phyloP scores from a whole-genome alignment of 257 asterid species.

The Solanum ahanhuiri region DNA sequence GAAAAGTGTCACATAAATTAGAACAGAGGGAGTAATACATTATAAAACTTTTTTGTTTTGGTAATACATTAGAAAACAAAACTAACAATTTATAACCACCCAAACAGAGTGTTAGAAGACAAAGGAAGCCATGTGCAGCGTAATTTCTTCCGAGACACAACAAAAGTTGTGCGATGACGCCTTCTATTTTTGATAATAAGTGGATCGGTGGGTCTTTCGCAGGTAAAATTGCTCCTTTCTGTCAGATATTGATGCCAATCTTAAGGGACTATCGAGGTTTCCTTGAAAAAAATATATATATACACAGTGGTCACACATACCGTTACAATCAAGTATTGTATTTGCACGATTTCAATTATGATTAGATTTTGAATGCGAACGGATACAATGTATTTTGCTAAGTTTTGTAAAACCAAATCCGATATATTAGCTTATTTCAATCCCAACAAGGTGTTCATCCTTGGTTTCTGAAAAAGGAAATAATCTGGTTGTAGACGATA shows the following conservation, averaged over 20 bases:
- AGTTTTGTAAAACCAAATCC: neutral
- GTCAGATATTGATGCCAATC: neutral
- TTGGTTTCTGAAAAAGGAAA: slow-evolving; percentile 13
- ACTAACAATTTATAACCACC: neutral
- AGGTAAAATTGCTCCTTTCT: neutral
- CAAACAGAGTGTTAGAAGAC: neutral
- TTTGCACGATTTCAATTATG: neutral
- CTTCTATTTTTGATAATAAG: neutral
- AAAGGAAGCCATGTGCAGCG: neutral
- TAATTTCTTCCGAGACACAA: neutral
- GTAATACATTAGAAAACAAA: neutral
- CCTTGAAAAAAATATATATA: neutral
- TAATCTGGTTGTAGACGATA: slow-evolving; percentile 47
- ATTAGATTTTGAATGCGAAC: neutral
- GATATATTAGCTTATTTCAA: neutral
- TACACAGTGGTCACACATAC: neutral
- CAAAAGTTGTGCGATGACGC: neutral
- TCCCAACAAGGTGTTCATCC: neutral
- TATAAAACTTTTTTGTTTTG: neutral
- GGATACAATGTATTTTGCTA: neutral
- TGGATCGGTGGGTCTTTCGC: neutral
- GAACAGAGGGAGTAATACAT: no score
- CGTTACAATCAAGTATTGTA: neutral
- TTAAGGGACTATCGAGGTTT: neutral
- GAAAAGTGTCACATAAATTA: no score